Conservation (phyloP, 2,329 filamentous ascomycete species). For the Capronia epimyces region DNA sequence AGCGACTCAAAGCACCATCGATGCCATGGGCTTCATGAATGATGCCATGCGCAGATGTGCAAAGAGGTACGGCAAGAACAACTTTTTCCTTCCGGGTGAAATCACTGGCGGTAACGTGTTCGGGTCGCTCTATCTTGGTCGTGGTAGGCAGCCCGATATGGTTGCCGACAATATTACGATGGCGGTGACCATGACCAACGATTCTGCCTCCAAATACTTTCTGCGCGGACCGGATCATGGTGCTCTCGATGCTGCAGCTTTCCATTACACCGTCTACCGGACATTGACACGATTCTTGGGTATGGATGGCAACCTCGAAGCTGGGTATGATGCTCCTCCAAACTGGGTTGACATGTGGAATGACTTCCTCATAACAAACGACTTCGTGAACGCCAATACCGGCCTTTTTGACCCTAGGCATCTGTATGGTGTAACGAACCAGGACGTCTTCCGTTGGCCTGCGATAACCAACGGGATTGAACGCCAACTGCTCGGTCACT, state of each 20-base stretch:
- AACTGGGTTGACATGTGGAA: constrained; percentile 56
- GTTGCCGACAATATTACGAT: constrained; percentile 44
- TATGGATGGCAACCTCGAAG: constrained; percentile 52
- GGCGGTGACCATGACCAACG: constrained; percentile 47
- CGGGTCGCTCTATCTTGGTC: constrained; percentile 57
- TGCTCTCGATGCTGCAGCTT: constrained; percentile 56
- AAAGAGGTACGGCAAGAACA: constrained; percentile 51
- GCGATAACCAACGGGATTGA: constrained; percentile 53
- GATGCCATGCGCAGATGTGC: constrained; percentile 55
- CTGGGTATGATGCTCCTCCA: constrained; percentile 49
- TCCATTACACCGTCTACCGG: constrained; percentile 61
- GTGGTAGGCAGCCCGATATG: constrained; percentile 55
- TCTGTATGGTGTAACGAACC: constrained; percentile 60
- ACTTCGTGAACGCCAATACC: constrained; percentile 56
- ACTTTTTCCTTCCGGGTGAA: constrained; percentile 61
- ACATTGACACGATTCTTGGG: constrained; percentile 58
- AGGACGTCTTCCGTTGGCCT: constrained; percentile 62
- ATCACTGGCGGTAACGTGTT: constrained; percentile 59
- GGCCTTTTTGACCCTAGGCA: constrained; percentile 59
- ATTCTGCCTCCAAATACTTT: constrained; percentile 43
- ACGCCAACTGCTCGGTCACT: constrained; percentile 53
- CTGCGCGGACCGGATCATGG: constrained; percentile 44
- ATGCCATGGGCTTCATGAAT: constrained; percentile 56
- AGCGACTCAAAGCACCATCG: constrained; percentile 58
- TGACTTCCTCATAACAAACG: constrained; percentile 53